These are phyloP conservation scores for Mortierella sp. DNA, from an alignment of 371 early-diverging fungal species.

Conservation along the genomic window DNA sequence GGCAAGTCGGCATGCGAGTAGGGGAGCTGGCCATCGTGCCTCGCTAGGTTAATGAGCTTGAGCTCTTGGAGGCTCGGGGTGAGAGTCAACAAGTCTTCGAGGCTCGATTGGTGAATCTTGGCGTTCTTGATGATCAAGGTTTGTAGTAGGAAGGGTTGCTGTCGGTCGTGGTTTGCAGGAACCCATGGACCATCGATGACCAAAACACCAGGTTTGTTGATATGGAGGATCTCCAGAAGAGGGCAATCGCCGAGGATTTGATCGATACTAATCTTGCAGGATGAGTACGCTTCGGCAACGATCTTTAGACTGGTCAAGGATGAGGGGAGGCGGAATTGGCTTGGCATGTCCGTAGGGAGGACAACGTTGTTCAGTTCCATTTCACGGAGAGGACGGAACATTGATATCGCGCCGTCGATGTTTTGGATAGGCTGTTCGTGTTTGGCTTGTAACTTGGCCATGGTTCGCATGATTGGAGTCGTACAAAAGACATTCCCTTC, in stretches of 20 bases:
- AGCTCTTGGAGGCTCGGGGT: background rate
- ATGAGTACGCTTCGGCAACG: background rate
- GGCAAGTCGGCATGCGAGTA: background rate
- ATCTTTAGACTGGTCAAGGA: conserved; percentile 1
- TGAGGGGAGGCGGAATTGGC: background rate
- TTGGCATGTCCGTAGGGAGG: background rate
- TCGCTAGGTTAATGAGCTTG: background rate
- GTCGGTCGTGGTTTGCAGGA: background rate
- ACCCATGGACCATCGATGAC: background rate
- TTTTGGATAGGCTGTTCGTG: background rate
- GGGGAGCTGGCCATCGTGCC: background rate
- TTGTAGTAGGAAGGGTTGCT: background rate
- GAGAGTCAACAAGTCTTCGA: background rate
- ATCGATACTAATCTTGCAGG: background rate
- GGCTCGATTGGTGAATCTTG: background rate
- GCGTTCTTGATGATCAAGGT: background rate
- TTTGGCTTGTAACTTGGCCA: background rate
- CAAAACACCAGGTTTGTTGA: background rate
- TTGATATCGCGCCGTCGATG: background rate
- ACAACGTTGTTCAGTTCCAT: background rate
- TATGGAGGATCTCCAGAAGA: background rate
- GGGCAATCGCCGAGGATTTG: background rate
- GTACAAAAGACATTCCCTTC: background rate
- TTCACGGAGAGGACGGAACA: background rate
- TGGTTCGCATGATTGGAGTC: background rate